phyloP scores from a whole-genome alignment of 78 protist species.

The Polysphondylium violaceum region DNA sequence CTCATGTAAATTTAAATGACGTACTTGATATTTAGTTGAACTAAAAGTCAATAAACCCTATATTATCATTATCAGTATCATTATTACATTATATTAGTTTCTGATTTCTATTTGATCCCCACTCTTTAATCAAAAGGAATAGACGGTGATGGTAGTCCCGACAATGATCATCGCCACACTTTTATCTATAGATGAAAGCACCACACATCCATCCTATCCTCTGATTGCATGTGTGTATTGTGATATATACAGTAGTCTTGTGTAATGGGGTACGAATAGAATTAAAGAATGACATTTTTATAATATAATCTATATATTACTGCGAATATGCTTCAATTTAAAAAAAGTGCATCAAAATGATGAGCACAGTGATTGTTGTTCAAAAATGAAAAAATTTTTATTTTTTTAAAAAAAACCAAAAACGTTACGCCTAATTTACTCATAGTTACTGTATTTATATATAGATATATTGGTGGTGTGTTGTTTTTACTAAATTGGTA shows the following conservation, averaged over 20 bases:
- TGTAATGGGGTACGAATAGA: not conserved
- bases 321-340: too few relatives aligned
- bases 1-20: constrained; percentile 90
- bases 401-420: too few relatives aligned
- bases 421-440: too few relatives aligned
- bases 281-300: constrained; percentile 20
- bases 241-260: constrained; percentile 4
- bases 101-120: not conserved
- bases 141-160: not conserved
- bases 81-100: not conserved
- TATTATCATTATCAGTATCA: not conserved
- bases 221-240: not conserved
- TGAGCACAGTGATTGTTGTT: too few relatives aligned
- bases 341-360: too few relatives aligned
- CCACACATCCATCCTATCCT: not conserved
- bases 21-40: constrained; percentile 53
- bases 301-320: not conserved
- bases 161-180: too few relatives aligned
- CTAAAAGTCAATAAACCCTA: constrained; percentile 47
- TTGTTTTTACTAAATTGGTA: too few relatives aligned
- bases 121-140: not conserved
- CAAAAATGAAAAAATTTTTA: too few relatives aligned
- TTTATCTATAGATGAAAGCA: too few relatives aligned
- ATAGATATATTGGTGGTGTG: too few relatives aligned
- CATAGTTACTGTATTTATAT: too few relatives aligned